Percentiles rank a stretch among this genome's conserved stretches.
phyloP scores from a whole-genome alignment of 164 flowering plant genomes.

The Chimonanthus salicifolius region DNA sequence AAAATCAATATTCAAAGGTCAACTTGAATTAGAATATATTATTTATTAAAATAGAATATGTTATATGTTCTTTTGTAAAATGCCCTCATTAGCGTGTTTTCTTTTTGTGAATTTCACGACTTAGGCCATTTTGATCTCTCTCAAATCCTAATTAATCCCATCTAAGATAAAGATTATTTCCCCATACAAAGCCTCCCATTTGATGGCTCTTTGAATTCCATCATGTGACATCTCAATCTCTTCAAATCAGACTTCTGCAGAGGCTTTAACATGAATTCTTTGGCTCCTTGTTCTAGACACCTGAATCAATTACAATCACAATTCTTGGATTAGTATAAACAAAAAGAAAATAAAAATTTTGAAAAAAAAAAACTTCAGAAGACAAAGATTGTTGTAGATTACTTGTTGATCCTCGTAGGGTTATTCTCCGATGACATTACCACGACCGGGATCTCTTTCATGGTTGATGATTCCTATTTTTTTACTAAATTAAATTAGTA shows the following conservation, averaged over 20 bases:
- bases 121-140: neutral
- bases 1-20: no score
- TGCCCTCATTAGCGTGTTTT: neutral
- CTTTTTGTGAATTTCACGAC: neutral
- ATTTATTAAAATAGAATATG: neutral
- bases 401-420: slow-evolving; percentile 31
- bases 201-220: slow-evolving; percentile 12
- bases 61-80: no score
- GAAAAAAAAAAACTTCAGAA: neutral
- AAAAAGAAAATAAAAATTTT: no score
- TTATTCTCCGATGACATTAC: slow-evolving; percentile 41
- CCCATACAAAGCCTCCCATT: slow-evolving; percentile 11
- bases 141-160: neutral
- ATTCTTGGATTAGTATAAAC: neutral
- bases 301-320: slow-evolving; percentile 14
- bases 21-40: neutral
- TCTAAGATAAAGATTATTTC: neutral
- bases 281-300: slow-evolving; percentile 49
- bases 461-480: slow-evolving; percentile 32
- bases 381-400: slow-evolving; percentile 1
- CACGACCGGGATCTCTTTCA: slow-evolving; percentile 41
- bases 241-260: slow-evolving; percentile 34
- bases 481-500: no score
- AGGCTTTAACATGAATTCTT: slow-evolving; percentile 43
- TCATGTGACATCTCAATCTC: slow-evolving; percentile 29